Evolutionary conservation across 306 rosid species (phyloP).

Genomic region (Boehmeria nivea): DNA sequence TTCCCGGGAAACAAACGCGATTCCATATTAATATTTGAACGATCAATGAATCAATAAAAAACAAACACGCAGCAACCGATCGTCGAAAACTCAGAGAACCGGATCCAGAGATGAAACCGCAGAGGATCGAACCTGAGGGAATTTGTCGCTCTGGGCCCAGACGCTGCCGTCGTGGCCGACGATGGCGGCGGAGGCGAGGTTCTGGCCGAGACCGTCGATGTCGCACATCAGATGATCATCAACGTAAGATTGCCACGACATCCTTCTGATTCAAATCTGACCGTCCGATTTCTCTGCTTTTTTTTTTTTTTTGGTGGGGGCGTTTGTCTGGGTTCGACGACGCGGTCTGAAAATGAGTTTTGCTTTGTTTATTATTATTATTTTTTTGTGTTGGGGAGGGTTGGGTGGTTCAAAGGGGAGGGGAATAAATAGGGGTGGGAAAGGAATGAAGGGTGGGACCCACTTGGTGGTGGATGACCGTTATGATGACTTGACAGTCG

Average conservation of each 20-base stretch:
- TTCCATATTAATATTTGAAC: too few species aligned
- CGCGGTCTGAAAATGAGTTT: too few species aligned
- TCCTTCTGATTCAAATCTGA: slow-evolving; percentile 20
- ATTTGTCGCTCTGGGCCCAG: slow-evolving; percentile 51
- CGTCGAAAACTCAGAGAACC: too few species aligned
- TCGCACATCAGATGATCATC: slow-evolving; percentile 62
- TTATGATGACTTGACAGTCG: not conserved
- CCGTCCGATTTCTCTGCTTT: not conserved
- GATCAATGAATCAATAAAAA: too few species aligned
- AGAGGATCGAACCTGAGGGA: slow-evolving; percentile 41
- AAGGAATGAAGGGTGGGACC: not conserved
- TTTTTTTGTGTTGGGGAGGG: not conserved
- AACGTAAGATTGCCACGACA: slow-evolving; percentile 64
- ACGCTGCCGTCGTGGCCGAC: slow-evolving; percentile 47
- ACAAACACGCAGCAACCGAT: too few species aligned
- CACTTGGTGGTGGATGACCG: slow-evolving; percentile 12
- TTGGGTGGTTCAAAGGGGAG: not conserved
- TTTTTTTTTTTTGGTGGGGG: not conserved
- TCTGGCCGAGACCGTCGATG: slow-evolving; percentile 47
- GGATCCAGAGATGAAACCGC: not conserved
- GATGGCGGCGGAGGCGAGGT: slow-evolving; percentile 47
- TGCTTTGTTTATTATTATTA: too few species aligned
- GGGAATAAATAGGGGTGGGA: slow-evolving; percentile 1
- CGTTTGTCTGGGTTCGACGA: not conserved
- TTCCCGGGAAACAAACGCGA: too few species aligned